Evolutionary conservation across 192 early-diverging fungal genomes (phyloP).

Genomic region (Backusella tuberculispora): DNA sequence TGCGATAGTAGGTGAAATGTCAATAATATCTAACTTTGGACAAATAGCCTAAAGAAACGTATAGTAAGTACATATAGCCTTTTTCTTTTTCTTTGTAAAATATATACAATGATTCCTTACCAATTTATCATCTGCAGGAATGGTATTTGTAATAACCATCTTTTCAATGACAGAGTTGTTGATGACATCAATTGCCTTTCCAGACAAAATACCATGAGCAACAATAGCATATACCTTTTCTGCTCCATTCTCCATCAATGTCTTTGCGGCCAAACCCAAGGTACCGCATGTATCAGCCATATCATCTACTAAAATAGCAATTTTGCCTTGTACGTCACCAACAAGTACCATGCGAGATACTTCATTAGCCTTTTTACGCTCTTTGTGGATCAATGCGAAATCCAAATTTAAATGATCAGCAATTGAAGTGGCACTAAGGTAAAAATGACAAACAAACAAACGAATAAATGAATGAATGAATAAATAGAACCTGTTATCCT

Average conservation of each 20-base stretch:
- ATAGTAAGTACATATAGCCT: not conserved
- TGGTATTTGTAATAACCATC: slow-evolving; percentile 81
- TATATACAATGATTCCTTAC: not conserved
- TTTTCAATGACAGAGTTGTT: slow-evolving; percentile 73
- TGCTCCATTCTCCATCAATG: slow-evolving; percentile 87
- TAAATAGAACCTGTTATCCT: not conserved
- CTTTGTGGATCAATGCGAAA: slow-evolving; percentile 98
- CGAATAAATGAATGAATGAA: not conserved
- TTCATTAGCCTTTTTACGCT: slow-evolving; percentile 89
- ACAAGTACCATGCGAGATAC: slow-evolving; percentile 93
- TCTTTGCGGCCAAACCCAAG: slow-evolving; percentile 83
- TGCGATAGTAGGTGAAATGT: slow-evolving; percentile 75
- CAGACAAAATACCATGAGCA: slow-evolving; percentile 91
- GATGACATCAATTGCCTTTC: slow-evolving; percentile 88
- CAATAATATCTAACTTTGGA: slow-evolving; percentile 81
- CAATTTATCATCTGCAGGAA: slow-evolving; percentile 80
- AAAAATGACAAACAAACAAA: not conserved
- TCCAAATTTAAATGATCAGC: slow-evolving; percentile 90
- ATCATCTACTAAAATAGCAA: slow-evolving; percentile 94
- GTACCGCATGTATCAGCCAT: slow-evolving; percentile 97
- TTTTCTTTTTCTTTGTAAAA: not conserved
- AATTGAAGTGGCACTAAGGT: slow-evolving; percentile 81
- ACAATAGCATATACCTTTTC: slow-evolving; percentile 90
- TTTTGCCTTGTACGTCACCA: slow-evolving; percentile 88
- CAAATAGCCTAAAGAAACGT: slow-evolving; percentile 44